Base-by-base conservation (phyloP, 2,329 filamentous ascomycete genomes). In the Colletotrichum limetticola region DNA sequence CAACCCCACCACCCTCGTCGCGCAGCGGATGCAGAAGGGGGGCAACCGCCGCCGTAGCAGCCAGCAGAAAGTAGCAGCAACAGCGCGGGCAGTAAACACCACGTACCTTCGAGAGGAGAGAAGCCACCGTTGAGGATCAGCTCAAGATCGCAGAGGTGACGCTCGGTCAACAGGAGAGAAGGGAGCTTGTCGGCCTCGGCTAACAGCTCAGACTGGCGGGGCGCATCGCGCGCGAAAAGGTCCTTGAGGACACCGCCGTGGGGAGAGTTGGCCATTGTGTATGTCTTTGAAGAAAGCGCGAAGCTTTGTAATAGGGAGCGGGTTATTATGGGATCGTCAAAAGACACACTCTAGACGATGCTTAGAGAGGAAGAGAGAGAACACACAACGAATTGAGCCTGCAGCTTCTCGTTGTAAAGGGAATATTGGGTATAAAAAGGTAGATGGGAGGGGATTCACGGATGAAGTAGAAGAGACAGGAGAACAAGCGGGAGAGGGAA, bases 231-330 rank as follows among this genome's bases (percentile, higher is more conserved):
- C 77, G 95, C 95, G 79, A 98, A 90, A 82, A 99, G 91, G 89
- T 99, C 97, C 93, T 98, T 98, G 81, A 99, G 94, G 89, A 96
- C 89, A 82, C 97, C 97, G 86, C 96, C 96, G 82, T 97, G 93
- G 77, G 94, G 94, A 83, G 90, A 79, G 84, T 92, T 92, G 80
- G 91, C 90, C 91, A 92, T 92, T 77, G 76, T 87, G 42, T 68
- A 22, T n/a, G n/a, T 32, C 3, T 42, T 32, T 11, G 19, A 14
- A 14, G 60, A 12, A 46, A 52, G 56, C 37, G 19, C 57, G 55
- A 4, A 14, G 22, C 49, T 49, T 28, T 56, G 19, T 53, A 42
- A 19, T 14, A 24, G 66, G 46, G 28, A 56, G 19, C 16, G 42
- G 46, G 42, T 52, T 52, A 9, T 11, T 11, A 22, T 66, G 56